Conservation (phyloP, 106 monocot genomes). For the Posidonia australis region DNA sequence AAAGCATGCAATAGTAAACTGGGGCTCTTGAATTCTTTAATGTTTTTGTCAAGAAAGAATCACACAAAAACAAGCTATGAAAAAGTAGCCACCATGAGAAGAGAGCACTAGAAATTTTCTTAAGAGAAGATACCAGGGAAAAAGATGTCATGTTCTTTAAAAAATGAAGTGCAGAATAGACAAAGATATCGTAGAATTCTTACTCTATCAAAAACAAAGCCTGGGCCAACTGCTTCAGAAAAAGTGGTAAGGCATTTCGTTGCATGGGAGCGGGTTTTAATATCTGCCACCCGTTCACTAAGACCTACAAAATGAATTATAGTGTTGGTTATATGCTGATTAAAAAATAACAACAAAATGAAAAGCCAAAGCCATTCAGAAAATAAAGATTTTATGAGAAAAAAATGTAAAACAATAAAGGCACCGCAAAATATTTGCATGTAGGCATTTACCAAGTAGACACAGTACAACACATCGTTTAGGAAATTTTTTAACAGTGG, state of each 20-base stretch:
- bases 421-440: background rate
- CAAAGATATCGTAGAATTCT: background rate
- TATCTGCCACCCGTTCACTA: slow-evolving; percentile 95
- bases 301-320: slow-evolving; percentile 39
- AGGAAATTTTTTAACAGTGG: slow-evolving; percentile 72
- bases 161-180: background rate
- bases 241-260: slow-evolving; percentile 98
- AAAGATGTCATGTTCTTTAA: too few species aligned
- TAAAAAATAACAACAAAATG: too few species aligned
- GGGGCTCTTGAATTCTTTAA: too few species aligned
- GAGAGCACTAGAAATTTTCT: too few species aligned
- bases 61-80: too few species aligned
- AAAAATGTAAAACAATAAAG: background rate
- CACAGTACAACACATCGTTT: slow-evolving; percentile 92
- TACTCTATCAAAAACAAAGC: slow-evolving; percentile 93
- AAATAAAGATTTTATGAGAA: background rate
- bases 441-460: slow-evolving; percentile 40
- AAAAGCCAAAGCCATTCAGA: too few species aligned
- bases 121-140: too few species aligned
- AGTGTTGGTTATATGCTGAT: background rate
- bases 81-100: too few species aligned
- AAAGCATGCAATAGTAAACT: too few species aligned
- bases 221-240: slow-evolving; percentile 94
- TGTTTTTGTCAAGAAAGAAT: too few species aligned
- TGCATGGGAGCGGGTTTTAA: slow-evolving; percentile 89